phyloP scores from a whole-genome alignment of 441 rosid species.

The Aleurites moluccanus region DNA sequence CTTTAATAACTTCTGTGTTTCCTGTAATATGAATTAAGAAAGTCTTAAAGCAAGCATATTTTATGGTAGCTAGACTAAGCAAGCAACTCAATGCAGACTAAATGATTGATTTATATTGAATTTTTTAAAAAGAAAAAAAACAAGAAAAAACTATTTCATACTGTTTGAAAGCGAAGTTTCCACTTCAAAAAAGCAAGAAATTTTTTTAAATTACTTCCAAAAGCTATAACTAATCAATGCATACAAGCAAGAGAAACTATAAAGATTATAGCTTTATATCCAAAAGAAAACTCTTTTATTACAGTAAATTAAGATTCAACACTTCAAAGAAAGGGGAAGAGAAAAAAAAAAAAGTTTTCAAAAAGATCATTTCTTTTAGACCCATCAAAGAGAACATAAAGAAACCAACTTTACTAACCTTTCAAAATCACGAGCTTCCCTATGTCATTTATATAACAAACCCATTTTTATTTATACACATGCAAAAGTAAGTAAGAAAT shows the following conservation, averaged over 20 bases:
- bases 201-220: neutral
- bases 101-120: neutral
- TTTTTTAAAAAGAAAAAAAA: neutral
- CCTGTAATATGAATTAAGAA: constrained; percentile 11
- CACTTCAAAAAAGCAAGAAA: neutral
- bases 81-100: neutral
- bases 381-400: neutral
- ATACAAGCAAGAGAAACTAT: neutral
- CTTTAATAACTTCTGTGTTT: neutral
- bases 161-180: neutral
- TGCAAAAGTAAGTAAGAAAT: neutral
- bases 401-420: constrained; percentile 21
- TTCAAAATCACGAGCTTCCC: constrained; percentile 14
- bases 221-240: constrained; percentile 5
- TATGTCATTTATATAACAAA: neutral
- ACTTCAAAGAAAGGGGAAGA: neutral
- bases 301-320: neutral
- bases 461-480: constrained; percentile 15
- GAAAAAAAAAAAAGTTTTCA: neutral
- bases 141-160: neutral
- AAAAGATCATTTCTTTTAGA: neutral
- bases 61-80: neutral
- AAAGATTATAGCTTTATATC: constrained; percentile 9
- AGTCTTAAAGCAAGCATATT: neutral
- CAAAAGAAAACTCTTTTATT: neutral